Evolutionary conservation across 164 flowering plant species (phyloP), one percentile per base, ranked within the genome.

Genomic region (Vitis cinerea): DNA sequence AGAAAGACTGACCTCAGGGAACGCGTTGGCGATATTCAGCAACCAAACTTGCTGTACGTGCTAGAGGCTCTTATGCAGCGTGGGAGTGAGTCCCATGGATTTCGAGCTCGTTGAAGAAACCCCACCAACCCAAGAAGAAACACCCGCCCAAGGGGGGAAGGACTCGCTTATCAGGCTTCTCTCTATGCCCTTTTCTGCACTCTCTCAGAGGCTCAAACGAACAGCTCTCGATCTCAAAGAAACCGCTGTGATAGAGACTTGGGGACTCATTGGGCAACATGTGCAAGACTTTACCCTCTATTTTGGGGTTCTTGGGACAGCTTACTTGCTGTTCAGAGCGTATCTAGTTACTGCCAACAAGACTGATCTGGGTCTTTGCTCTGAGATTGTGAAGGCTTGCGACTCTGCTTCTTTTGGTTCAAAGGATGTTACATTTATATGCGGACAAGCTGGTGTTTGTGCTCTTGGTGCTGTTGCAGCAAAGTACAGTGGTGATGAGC

Each of bases 381-480:
- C 77, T 60, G 81, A 82, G 59, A 89, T 86, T 60, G 77, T 89
- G 52, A 69, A 65, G 71, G 86, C 82, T 51, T 89, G 91, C 69
- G 80, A 82, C n/a, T 61, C 69, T 66, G 76, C 81, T 51, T 79
- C 83, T 68, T 9, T 29, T 7, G 51, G 50, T 68, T 79, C 81
- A 2, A 48, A 77, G 83, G 76, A 72, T 65, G 89, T 85, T 72
- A 87, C 95, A 17, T 90, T 93, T 74, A 69, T 91, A 58, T 86
- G 93, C 81, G 97, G 98, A n/a, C 76, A 81, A 14, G 90, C 91
- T 67, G 97, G 98, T 59, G 87, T 91, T 50, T 93, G 80, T 78
- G 97, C 93, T 19, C 84, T 93, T 53, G 97, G 98, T 30, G 98
- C 97, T 30, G 93, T 81, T 8, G 92, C 78, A 0, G 94, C 97